Evolutionary conservation across 2,329 filamentous ascomycete species (phyloP).

Genomic region (Claviceps sp.): DNA sequence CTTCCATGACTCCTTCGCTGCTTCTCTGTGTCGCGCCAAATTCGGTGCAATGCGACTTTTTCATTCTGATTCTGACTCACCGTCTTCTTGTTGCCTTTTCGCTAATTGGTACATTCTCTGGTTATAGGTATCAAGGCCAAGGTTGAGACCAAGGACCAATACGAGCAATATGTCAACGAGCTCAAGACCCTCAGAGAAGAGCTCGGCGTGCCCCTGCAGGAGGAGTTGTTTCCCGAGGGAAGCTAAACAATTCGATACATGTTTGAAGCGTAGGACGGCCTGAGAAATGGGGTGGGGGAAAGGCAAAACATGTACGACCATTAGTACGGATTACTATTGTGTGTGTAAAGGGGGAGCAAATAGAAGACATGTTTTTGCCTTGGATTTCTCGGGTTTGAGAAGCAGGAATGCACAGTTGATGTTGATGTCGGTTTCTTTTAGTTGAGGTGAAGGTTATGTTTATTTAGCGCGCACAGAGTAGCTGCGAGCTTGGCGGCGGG

Average conservation of each 20-base stretch:
- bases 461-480: too few species aligned
- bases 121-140: constrained; percentile 85
- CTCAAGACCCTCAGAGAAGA: constrained; percentile 88
- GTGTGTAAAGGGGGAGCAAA: background rate
- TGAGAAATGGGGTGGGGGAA: background rate
- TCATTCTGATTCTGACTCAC: background rate
- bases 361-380: background rate
- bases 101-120: background rate
- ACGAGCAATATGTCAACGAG: constrained; percentile 89
- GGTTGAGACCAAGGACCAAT: constrained; percentile 97
- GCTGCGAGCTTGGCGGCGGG: too few species aligned
- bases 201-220: constrained; percentile 81
- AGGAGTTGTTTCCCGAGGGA: constrained; percentile 73
- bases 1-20: too few species aligned
- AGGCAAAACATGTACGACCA: background rate
- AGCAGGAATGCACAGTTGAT: constrained; percentile 9
- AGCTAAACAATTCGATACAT: constrained; percentile 26
- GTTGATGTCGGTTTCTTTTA: constrained; percentile 23
- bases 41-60: background rate
- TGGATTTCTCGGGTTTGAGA: too few species aligned
- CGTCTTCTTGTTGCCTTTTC: background rate
- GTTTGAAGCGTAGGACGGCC: background rate
- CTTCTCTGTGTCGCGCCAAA: background rate
- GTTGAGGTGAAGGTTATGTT: constrained; percentile 3
- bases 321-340: background rate